Percentiles rank a stretch among this genome's conserved stretches.
phyloP scores from a whole-genome alignment of 352 stramenopile genomes.

The Phytophthora nicotianae region DNA sequence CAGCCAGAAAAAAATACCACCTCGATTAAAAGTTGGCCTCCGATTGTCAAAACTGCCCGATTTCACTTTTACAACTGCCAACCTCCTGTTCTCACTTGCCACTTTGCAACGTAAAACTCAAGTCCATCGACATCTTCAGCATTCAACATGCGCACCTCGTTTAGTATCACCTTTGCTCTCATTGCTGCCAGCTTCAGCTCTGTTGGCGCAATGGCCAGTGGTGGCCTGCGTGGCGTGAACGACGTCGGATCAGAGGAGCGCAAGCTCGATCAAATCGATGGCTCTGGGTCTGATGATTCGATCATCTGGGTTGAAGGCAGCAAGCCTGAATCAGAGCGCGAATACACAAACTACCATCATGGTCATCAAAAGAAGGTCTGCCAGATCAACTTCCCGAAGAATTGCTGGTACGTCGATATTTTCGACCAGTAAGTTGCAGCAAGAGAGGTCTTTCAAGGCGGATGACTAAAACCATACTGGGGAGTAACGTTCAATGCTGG shows the following conservation, averaged over 20 bases:
- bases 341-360: not conserved
- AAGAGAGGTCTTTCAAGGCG: not conserved
- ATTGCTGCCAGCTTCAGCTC: not conserved
- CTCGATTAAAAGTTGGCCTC: slow-evolving; percentile 4
- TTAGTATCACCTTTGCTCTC: slow-evolving; percentile 1
- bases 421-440: slow-evolving; percentile 3
- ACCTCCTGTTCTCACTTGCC: slow-evolving; percentile 9
- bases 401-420: slow-evolving; percentile 23
- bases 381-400: slow-evolving; percentile 6
- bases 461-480: not conserved
- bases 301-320: slow-evolving; percentile 7
- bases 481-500: not conserved
- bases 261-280: slow-evolving; percentile 6
- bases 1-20: slow-evolving; percentile 6
- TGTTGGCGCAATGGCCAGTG: not conserved
- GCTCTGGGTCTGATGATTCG: slow-evolving; percentile 4
- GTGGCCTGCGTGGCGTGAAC: slow-evolving; percentile 5
- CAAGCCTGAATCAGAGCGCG: slow-evolving; percentile 5
- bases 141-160: slow-evolving; percentile 11
- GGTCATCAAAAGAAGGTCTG: slow-evolving; percentile 10
- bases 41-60: not conserved
- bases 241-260: slow-evolving; percentile 10
- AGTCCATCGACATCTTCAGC: not conserved
- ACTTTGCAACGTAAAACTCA: slow-evolving; percentile 5
- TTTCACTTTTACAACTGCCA: not conserved